These are phyloP conservation scores for Excoecaria cochinchinensis DNA, from an alignment of 345 rosid species.

Conservation along the genomic window DNA sequence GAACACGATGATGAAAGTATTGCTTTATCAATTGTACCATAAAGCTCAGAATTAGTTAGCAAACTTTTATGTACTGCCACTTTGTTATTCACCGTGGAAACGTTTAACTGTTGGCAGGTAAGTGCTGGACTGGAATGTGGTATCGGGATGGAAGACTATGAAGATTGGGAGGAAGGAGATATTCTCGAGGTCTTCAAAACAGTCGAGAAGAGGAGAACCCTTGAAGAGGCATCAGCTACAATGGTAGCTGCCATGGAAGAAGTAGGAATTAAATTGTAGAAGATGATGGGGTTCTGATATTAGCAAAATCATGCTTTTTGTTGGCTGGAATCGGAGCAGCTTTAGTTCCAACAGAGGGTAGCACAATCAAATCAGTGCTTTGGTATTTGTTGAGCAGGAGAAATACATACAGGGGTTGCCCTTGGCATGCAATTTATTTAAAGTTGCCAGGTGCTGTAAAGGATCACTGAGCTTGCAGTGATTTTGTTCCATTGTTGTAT, in stretches of 20 bases:
- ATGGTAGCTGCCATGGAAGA: conserved; percentile 83
- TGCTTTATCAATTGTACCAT: background rate
- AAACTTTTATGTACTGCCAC: background rate
- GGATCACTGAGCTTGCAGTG: conserved; percentile 1
- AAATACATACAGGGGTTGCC: background rate
- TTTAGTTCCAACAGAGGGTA: background rate
- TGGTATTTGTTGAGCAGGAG: background rate
- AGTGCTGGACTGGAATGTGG: conserved; percentile 88
- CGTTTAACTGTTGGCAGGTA: conserved; percentile 46
- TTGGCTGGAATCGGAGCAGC: background rate
- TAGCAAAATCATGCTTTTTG: background rate
- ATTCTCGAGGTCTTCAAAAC: conserved; percentile 63
- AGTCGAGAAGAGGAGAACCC: conserved; percentile 76
- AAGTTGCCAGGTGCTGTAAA: background rate
- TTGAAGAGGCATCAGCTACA: conserved; percentile 96
- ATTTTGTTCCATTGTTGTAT: conserved; percentile 29
- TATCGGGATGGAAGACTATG: conserved; percentile 60
- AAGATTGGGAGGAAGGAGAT: conserved; percentile 84
- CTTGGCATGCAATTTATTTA: conserved; percentile 9
- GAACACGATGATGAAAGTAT: background rate
- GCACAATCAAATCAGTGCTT: background rate
- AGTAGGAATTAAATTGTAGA: conserved; percentile 47
- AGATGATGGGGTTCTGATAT: background rate
- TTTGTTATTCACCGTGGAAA: conserved; percentile 1
- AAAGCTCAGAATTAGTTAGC: background rate